Evolutionary conservation across 306 rosid genomes (phyloP).

Genomic region (Fragaria iinumae): DNA sequence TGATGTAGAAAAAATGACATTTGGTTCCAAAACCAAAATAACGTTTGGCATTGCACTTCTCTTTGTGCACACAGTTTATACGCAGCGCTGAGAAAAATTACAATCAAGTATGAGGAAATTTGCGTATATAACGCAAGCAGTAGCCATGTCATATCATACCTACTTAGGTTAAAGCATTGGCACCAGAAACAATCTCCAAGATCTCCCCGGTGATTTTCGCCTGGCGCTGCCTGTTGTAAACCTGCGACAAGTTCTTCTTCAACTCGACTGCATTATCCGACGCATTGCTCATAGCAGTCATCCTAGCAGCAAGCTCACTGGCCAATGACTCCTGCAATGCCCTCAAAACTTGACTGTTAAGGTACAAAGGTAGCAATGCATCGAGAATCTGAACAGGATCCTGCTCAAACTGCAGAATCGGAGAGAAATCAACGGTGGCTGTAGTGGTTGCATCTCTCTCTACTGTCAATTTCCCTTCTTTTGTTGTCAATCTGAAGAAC

Average conservation of each 20-base stretch:
- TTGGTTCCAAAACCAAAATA: slow-evolving; percentile 18
- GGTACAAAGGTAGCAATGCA: slow-evolving; percentile 73
- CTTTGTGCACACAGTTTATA: slow-evolving; percentile 7
- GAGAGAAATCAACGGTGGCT: slow-evolving; percentile 50
- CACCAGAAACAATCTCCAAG: slow-evolving; percentile 90
- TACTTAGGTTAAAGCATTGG: slow-evolving; percentile 45
- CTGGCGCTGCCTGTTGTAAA: slow-evolving; percentile 78
- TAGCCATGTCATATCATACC: background rate
- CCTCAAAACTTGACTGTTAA: slow-evolving; percentile 87
- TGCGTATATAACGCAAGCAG: background rate
- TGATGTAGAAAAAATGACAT: slow-evolving; percentile 12
- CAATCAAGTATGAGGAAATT: slow-evolving; percentile 15
- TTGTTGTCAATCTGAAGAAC: slow-evolving; percentile 78
- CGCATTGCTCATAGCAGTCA: slow-evolving; percentile 91
- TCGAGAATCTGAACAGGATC: slow-evolving; percentile 95
- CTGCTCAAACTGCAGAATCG: slow-evolving; percentile 81
- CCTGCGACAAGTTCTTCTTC: slow-evolving; percentile 55
- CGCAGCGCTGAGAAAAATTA: slow-evolving; percentile 7
- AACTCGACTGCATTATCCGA: slow-evolving; percentile 66
- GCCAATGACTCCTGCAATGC: slow-evolving; percentile 90
- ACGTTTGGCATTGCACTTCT: slow-evolving; percentile 10
- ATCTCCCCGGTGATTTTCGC: slow-evolving; percentile 93
- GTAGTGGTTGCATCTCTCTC: slow-evolving; percentile 68
- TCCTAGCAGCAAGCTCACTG: slow-evolving; percentile 86
- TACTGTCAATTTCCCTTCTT: slow-evolving; percentile 75